Evolutionary conservation across 805 yeast species (phyloP).

Genomic region (Candida morakotiae): DNA sequence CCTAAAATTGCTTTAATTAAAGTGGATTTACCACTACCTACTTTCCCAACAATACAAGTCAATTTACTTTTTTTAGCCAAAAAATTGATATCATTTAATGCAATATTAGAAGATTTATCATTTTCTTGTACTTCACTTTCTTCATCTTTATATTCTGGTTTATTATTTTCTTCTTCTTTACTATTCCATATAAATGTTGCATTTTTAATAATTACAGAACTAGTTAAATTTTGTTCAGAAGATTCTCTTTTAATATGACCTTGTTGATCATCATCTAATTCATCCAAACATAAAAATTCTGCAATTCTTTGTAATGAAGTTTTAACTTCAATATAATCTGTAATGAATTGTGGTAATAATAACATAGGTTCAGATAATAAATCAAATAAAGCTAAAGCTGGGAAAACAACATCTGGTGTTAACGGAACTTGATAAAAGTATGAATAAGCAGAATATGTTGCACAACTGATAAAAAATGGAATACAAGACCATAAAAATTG

Average conservation of each 20-base stretch:
- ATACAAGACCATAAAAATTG: constrained; percentile 35
- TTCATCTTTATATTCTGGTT: constrained; percentile 13
- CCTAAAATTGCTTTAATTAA: constrained; percentile 33
- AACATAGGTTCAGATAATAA: constrained; percentile 33
- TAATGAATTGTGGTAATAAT: constrained; percentile 27
- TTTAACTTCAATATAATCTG: constrained; percentile 24
- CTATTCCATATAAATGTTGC: constrained; percentile 31
- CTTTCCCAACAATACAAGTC: constrained; percentile 40
- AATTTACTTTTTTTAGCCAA: constrained; percentile 30
- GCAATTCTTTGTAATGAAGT: constrained; percentile 32
- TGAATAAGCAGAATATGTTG: constrained; percentile 28
- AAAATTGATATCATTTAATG: constrained; percentile 29
- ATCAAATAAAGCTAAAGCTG: constrained; percentile 36
- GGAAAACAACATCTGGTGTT: constrained; percentile 36
- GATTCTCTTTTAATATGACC: constrained; percentile 14
- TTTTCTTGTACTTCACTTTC: constrained; percentile 16
- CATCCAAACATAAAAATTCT: constrained; percentile 29
- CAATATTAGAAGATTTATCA: constrained; percentile 15
- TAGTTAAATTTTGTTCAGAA: constrained; percentile 7
- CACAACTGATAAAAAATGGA: constrained; percentile 33
- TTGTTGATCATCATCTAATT: constrained; percentile 23
- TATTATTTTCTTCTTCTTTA: constrained; percentile 20
- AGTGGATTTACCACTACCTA: constrained; percentile 39
- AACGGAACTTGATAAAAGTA: constrained; percentile 18
- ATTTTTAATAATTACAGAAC: constrained; percentile 21